Percentiles rank a stretch among this genome's conserved stretches.
These are phyloP conservation scores for Gynostemma pentaphyllum DNA, from an alignment of 306 rosid genomes.

Conservation along the genomic window DNA sequence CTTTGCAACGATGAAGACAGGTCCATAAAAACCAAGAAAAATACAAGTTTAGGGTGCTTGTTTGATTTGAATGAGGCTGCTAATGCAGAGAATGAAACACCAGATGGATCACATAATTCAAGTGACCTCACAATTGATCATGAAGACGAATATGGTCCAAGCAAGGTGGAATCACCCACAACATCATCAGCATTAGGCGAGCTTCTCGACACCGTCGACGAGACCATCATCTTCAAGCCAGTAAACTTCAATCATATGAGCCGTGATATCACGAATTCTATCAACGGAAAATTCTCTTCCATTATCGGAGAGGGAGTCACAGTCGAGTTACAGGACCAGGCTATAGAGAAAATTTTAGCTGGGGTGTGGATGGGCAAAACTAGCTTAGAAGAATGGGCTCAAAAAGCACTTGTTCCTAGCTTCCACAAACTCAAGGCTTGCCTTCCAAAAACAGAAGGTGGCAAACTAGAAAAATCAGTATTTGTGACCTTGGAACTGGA, in stretches of 20 bases:
- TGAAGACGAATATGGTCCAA: slow-evolving; percentile 47
- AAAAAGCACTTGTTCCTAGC: slow-evolving; percentile 58
- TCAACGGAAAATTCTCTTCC: slow-evolving; percentile 35
- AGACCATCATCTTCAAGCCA: slow-evolving; percentile 71
- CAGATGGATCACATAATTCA: slow-evolving; percentile 79
- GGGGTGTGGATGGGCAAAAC: slow-evolving; percentile 75
- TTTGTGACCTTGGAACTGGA: slow-evolving; percentile 65
- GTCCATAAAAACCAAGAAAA: slow-evolving; percentile 53
- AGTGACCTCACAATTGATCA: slow-evolving; percentile 85
- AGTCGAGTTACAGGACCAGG: slow-evolving; percentile 65
- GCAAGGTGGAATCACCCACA: slow-evolving; percentile 13
- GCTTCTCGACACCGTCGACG: slow-evolving; percentile 53
- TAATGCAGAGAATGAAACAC: slow-evolving; percentile 42
- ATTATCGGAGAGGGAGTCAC: slow-evolving; percentile 43
- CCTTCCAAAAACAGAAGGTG: slow-evolving; percentile 12
- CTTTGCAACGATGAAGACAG: slow-evolving; percentile 43
- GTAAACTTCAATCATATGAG: slow-evolving; percentile 41
- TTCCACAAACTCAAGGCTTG: slow-evolving; percentile 49
- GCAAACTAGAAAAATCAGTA: slow-evolving; percentile 20
- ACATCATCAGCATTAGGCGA: slow-evolving; percentile 28
- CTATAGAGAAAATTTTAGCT: slow-evolving; percentile 59
- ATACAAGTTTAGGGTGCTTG: slow-evolving; percentile 25
- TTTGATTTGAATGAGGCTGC: slow-evolving; percentile 91
- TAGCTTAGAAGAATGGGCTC: slow-evolving; percentile 69
- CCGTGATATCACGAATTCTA: slow-evolving; percentile 28